Evolutionary conservation across 2,329 filamentous ascomycete genomes (phyloP), one percentile per base, ranked within the genome.

Genomic region (Chrysosporium queenslandicum): DNA sequence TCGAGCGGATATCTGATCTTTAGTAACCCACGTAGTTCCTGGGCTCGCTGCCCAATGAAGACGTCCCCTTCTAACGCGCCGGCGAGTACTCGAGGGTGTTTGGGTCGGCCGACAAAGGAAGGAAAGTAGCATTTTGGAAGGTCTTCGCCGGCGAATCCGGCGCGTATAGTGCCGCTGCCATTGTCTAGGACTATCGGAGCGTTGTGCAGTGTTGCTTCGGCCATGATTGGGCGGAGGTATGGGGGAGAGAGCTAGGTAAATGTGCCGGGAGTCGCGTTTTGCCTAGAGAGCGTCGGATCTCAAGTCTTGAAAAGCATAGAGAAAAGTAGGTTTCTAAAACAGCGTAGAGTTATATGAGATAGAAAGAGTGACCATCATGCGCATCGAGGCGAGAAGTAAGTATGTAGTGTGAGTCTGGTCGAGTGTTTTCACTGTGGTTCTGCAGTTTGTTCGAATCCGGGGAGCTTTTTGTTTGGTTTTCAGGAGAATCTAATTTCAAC

Each of bases 141-240:
- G 68, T 98, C 92, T 64, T 96, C 90, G 60, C 92, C 92, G 32
- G 92, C 92, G 68, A 97, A 98, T 20, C 92, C 92, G 51, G 92
- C 92, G 68, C 94, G 82, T 67, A 98, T 97, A 3, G 92, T 98
- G 59, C 92, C 92, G 60, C 90, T 96, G 64, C 92, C 92, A 74
- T 98, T 98, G 80, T 98, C 92, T 65, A 98, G 86, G 67, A 98
- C 92, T 70, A 98, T 95, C 55, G 92, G 90, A 60, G 89, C 90
- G 77, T 98, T 98, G 77, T 96, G 92, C 52, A 97, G 82, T 56
- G 78, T 72, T 53, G 68, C 77, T 66, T 85, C 83, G 59, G 78
- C 75, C 80, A 84, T 83, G 20, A 50, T 46, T 16, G 46, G 50
- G 27, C 36, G 34, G 52, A 46, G 54, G 25, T 25, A 18, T 40